Base-by-base conservation (phyloP, 1,284 basidiomycete genomes). In the Vanrija sp. region DNA sequence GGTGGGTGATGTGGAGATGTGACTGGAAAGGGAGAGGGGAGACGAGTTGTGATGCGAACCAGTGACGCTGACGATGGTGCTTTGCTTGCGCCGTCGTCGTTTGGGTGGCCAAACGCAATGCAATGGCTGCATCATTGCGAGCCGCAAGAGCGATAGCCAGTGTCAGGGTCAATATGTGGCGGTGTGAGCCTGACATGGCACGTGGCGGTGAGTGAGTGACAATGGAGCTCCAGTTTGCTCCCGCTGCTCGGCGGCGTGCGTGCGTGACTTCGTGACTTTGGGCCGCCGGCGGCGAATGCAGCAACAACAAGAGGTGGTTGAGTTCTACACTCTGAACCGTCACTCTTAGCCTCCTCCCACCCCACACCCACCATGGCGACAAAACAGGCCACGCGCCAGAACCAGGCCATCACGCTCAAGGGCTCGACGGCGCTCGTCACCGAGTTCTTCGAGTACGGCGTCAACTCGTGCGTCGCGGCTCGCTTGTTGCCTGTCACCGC, bases 381-480 rank as follows among this genome's bases (percentile, higher is more conserved):
- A 40, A 74, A 74, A 51, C 75, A 76, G 62, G 70, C 72, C 19
- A 69, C 68, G 4, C 64, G 73, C 34, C 70, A 69, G 46, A 76
- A 75, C 47, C 75, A 79, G 60, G 75, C 77, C 19, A 94, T 96
- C 65, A 94, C 91, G 1, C 86, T 99, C 75, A 95, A 97, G 72
- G 96, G 96, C 1, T 96, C 91, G 0, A 92, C 91, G 0, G 84
- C 86, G 45, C 83, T 98, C n/a, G 94, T 98, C 54, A 95, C 92
- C 15, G 96, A 99, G 72, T 98, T 98, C 81, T 98, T 99, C 83
- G 94, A 95, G 80, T 98, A 92, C 77, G 88, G 90, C 21, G 91
- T 94, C 62, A 95, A 95, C 80, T 90, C 87, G 91, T 92, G 69
- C 43, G 54, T 57, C 21, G 18, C 34, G 54, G 56, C 42, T 55